These are phyloP conservation scores for Pseudogymnoascus sp. DNA, from an alignment of 2,329 filamentous ascomycete genomes.

Conservation along the genomic window DNA sequence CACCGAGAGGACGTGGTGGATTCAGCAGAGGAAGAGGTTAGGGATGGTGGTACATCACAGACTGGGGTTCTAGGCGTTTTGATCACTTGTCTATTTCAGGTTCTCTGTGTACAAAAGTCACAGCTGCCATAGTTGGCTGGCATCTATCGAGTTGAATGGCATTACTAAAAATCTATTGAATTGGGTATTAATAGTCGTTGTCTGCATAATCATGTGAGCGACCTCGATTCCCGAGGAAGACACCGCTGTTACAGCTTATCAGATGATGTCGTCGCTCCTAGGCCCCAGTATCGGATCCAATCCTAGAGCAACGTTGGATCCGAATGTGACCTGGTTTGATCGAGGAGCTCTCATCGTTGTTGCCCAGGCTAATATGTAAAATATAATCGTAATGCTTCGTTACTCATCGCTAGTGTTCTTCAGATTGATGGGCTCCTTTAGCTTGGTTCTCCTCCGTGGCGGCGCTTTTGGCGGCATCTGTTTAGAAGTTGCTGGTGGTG, in stretches of 20 bases:
- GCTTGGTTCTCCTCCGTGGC: background rate
- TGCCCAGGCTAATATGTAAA: background rate
- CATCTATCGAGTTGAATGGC: conserved; percentile 6
- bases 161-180: conserved; percentile 7
- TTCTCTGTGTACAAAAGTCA: conserved; percentile 10
- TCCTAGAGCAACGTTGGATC: background rate
- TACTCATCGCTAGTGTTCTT: background rate
- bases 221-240: background rate
- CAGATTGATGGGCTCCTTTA: background rate
- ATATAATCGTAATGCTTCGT: conserved; percentile 1
- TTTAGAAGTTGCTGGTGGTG: background rate
- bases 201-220: background rate
- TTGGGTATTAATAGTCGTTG: conserved; percentile 7
- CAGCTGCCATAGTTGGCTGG: conserved; percentile 10
- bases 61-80: conserved; percentile 9
- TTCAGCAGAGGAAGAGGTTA: conserved; percentile 28
- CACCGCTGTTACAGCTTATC: background rate
- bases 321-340: background rate
- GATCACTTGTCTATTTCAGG: conserved; percentile 11
- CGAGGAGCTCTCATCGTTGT: background rate
- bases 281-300: background rate
- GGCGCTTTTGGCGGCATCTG: background rate
- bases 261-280: background rate
- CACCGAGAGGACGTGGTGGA: conserved; percentile 19
- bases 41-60: background rate